Evolutionary conservation across 2,329 filamentous ascomycete genomes (phyloP).

Genomic region (Colletotrichum zoysiae): DNA sequence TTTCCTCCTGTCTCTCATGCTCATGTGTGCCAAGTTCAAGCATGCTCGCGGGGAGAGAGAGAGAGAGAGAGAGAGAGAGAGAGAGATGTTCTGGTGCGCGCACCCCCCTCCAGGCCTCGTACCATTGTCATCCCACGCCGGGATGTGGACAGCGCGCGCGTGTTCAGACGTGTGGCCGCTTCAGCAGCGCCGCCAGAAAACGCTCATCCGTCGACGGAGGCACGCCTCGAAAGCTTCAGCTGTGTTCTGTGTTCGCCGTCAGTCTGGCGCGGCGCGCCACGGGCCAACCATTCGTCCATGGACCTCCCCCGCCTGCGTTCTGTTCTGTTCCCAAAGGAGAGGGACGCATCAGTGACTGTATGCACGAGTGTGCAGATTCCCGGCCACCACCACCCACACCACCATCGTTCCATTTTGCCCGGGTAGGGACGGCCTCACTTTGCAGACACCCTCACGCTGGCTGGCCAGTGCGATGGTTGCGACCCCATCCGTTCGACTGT

Average conservation of each 20-base stretch:
- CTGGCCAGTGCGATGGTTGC: constrained; percentile 9
- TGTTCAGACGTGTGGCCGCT: background rate
- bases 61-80: no score
- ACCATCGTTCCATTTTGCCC: background rate
- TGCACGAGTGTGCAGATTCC: constrained; percentile 41
- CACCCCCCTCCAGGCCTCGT: background rate
- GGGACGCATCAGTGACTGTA: constrained; percentile 40
- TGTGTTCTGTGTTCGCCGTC: background rate
- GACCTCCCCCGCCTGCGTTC: constrained; percentile 10
- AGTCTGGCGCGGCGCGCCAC: constrained; percentile 6
- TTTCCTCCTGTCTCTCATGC: constrained; percentile 30
- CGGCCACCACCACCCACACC: constrained; percentile 21
- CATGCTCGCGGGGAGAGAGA: background rate
- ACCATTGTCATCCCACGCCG: constrained; percentile 11
- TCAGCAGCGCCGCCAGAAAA: constrained; percentile 14
- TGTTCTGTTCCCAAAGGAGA: constrained; percentile 33
- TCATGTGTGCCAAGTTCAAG: constrained; percentile 12
- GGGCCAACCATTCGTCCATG: constrained; percentile 8
- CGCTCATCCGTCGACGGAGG: background rate
- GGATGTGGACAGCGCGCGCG: constrained; percentile 6
- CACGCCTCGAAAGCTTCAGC: background rate
- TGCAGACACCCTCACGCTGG: constrained; percentile 20
- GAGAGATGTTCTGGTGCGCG: background rate
- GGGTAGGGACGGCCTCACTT: background rate
- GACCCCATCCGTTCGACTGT: constrained; percentile 7